A percentile compares a stretch with the other conserved stretches of the same genome.
phyloP scores from a whole-genome alignment of 2,329 filamentous ascomycete genomes.

The Balansia obtecta region DNA sequence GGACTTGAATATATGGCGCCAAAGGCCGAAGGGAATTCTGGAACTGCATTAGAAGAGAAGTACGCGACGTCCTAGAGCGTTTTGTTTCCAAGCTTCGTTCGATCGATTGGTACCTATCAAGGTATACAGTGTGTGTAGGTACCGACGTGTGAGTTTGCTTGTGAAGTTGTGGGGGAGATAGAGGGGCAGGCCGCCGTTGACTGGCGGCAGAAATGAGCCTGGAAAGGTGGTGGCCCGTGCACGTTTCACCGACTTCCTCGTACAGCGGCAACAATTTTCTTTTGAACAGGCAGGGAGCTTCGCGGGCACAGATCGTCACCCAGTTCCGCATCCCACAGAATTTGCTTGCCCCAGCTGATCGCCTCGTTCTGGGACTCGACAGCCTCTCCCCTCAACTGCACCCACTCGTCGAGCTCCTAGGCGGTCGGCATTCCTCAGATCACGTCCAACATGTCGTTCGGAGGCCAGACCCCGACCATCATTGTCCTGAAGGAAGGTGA shows the following conservation, averaged over 20 bases:
- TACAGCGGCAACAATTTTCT: conserved; percentile 6
- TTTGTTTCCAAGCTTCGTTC: no score
- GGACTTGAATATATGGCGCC: no score
- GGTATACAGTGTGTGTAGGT: not conserved
- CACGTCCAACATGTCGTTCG: conserved; percentile 68
- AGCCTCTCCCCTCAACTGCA: conserved; percentile 1
- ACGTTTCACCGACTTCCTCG: not conserved
- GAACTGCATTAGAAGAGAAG: no score
- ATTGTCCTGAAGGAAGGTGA: conserved; percentile 93
- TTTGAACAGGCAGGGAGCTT: conserved; percentile 3
- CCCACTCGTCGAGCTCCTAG: conserved; percentile 6
- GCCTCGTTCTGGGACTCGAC: conserved; percentile 1
- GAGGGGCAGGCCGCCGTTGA: not conserved
- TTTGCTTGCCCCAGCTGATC: no score
- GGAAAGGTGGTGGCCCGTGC: not conserved
- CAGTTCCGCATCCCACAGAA: conserved; percentile 1
- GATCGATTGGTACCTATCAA: no score
- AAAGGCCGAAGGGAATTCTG: no score
- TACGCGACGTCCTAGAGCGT: no score
- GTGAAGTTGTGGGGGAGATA: not conserved
- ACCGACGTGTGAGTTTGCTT: no score
- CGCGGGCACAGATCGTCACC: not conserved
- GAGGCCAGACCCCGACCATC: conserved; percentile 93
- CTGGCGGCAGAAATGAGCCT: conserved; percentile 1
- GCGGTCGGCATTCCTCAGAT: conserved; percentile 4